Evolutionary conservation across 2,329 filamentous ascomycete species (phyloP).

Genomic region (Epichloe gansuensis): DNA sequence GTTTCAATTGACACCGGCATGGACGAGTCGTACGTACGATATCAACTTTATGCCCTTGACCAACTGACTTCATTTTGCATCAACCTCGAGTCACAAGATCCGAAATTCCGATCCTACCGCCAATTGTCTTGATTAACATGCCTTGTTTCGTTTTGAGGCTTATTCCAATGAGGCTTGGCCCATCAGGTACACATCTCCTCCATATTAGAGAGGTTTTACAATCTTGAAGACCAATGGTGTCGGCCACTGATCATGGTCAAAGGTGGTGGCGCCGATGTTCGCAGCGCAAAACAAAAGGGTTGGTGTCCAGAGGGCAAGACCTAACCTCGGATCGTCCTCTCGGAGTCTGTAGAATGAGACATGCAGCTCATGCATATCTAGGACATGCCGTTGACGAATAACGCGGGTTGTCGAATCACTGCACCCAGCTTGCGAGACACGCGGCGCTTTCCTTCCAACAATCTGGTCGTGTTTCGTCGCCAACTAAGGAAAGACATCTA

Average conservation of each 20-base stretch:
- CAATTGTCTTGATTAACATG: not conserved
- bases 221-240: not conserved
- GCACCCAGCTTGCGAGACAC: not conserved
- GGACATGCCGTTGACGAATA: constrained; percentile 21
- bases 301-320: constrained; percentile 11
- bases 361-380: constrained; percentile 21
- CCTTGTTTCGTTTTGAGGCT: not conserved
- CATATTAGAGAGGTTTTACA: not conserved
- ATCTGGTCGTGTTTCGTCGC: not conserved
- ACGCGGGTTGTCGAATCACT: constrained; percentile 5
- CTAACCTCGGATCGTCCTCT: constrained; percentile 21
- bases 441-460: not conserved
- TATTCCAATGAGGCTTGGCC: not conserved
- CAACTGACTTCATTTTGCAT: not conserved
- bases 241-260: not conserved
- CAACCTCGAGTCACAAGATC: not conserved
- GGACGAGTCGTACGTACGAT: not conserved
- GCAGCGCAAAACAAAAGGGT: constrained; percentile 9
- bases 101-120: not conserved
- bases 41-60: not conserved
- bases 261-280: constrained; percentile 5
- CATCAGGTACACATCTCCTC: not conserved
- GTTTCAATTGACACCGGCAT: no score
- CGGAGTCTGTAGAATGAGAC: constrained; percentile 24
- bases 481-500: no score